Percentiles rank a stretch among this genome's conserved stretches.
Evolutionary conservation across 768 basidiomycete species (phyloP).

Genomic region (Roridomyces roridus): DNA sequence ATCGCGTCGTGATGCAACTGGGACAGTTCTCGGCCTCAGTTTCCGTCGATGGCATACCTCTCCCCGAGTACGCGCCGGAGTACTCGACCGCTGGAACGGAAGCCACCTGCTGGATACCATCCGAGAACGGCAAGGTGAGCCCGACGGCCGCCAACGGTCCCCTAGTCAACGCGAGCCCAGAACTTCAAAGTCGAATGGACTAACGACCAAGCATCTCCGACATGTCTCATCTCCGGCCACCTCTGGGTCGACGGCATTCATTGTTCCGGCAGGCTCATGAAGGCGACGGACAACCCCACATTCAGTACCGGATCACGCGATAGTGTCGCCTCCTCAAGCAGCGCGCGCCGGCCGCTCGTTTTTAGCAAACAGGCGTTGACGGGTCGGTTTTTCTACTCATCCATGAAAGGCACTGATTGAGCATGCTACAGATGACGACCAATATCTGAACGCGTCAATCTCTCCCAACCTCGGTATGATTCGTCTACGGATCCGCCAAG

Average conservation of each 20-base stretch:
- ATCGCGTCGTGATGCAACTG: too few relatives aligned
- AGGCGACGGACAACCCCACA: too few relatives aligned
- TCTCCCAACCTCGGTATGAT: constrained; percentile 15
- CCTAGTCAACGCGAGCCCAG: background rate
- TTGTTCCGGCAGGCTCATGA: background rate
- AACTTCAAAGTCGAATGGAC: background rate
- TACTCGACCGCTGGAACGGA: constrained; percentile 9
- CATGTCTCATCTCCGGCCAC: background rate
- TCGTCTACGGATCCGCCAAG: background rate
- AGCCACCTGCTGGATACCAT: constrained; percentile 16
- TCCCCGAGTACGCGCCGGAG: constrained; percentile 11
- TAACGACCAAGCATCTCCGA: background rate
- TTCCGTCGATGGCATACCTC: background rate
- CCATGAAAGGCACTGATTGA: too few relatives aligned
- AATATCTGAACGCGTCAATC: constrained; percentile 2
- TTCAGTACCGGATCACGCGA: background rate
- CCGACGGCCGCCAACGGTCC: background rate
- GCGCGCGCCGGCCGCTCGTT: background rate
- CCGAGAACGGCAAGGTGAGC: constrained; percentile 9
- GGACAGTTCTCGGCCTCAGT: constrained; percentile 15
- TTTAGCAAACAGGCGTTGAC: constrained; percentile 14
- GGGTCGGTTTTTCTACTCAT: background rate
- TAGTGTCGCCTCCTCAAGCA: constrained; percentile 2
- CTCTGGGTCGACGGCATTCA: constrained; percentile 2
- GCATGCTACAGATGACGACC: background rate